A percentile compares a stretch with the other conserved stretches of the same genome.
These are phyloP conservation scores for Oryza australiensis DNA, from an alignment of 176 grass and related monocot genomes.

Conservation along the genomic window DNA sequence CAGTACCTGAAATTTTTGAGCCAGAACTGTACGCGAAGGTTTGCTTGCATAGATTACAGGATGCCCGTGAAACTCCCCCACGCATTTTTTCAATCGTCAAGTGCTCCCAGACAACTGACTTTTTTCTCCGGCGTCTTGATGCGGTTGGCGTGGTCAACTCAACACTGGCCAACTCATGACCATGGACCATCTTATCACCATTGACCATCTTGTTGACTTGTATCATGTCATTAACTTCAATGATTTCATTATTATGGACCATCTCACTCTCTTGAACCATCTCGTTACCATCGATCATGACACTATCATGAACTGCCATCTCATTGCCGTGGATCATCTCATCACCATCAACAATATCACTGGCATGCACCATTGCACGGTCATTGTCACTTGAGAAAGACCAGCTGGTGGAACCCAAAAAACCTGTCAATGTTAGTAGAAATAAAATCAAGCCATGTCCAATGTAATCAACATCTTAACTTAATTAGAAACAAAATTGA, in stretches of 20 bases:
- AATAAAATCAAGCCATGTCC: constrained; percentile 15
- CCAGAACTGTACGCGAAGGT: constrained; percentile 89
- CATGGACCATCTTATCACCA: constrained; percentile 45
- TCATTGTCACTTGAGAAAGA: constrained; percentile 40
- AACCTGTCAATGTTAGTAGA: constrained; percentile 17
- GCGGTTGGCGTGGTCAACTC: constrained; percentile 44
- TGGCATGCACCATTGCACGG: constrained; percentile 30
- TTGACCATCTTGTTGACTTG: constrained; percentile 23
- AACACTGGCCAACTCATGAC: constrained; percentile 42
- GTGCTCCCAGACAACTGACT: constrained; percentile 80
- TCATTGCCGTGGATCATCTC: no score
- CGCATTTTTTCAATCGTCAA: constrained; percentile 70
- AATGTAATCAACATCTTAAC: constrained; percentile 5
- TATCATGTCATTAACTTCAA: constrained; percentile 42
- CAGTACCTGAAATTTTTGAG: constrained; percentile 79
- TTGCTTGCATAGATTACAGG: constrained; percentile 91
- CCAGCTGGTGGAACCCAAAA: constrained; percentile 6
- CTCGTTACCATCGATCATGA: constrained; percentile 35
- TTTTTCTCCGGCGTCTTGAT: constrained; percentile 67
- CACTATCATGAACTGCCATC: not conserved
- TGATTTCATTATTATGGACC: constrained; percentile 37
- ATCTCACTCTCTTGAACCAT: constrained; percentile 29
- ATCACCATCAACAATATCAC: constrained; percentile 34
- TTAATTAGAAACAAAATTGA: not conserved
- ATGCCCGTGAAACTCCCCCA: constrained; percentile 60